Evolutionary conservation across 257 asterid species (phyloP), one percentile per base, ranked within the genome.

Genomic region (Ajuga chamaepitys): DNA sequence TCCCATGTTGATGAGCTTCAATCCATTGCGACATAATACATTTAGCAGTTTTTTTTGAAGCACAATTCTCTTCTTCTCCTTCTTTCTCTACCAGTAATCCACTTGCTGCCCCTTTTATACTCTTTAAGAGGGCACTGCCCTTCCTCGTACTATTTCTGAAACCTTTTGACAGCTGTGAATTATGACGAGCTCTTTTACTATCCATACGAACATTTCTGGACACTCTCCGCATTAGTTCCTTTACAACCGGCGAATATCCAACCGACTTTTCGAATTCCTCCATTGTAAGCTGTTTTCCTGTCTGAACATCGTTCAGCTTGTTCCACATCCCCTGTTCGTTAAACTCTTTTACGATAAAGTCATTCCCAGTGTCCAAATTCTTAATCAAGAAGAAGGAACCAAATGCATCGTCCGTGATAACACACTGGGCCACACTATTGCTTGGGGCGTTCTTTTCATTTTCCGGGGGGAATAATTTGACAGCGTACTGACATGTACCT

Each of bases 181-280:
- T 76, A 9, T 66, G 35, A 24, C 66, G 28, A 32, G 74, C 35
- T 68, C 85, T 94, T 35, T 81, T 73, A 42, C 74, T 73, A 4
- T 83, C 81, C 4, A n/a, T n/a, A n/a, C 60, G 74, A 21, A n/a
- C 32, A 47, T 55, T 46, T n/a, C n/a, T n/a, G n/a, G 38, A 65
- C 74, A 0, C 11, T 21, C 4, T 72, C 59, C 88, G 73, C 96
- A 94, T 88, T 75, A 93, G 40, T 74, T 93, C 96, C 76, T 85
- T 90, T 16, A 87, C 99, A 0, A 82, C 84, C 1, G 96, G 95
- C 0, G 99, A 93, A 53, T 77, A 76, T 21, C 96, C 97, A 0
- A 87, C 94, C 0, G 91, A 74, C 71, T 80, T 89, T 80, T 93
- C 99, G 42, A 90, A 90, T 63, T 90, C 99, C 68, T 90, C 99